Percentiles rank a stretch among this genome's conserved stretches.
These are phyloP conservation scores for Blastocystis sp. DNA, from an alignment of 352 stramenopile genomes.

Conservation along the genomic window DNA sequence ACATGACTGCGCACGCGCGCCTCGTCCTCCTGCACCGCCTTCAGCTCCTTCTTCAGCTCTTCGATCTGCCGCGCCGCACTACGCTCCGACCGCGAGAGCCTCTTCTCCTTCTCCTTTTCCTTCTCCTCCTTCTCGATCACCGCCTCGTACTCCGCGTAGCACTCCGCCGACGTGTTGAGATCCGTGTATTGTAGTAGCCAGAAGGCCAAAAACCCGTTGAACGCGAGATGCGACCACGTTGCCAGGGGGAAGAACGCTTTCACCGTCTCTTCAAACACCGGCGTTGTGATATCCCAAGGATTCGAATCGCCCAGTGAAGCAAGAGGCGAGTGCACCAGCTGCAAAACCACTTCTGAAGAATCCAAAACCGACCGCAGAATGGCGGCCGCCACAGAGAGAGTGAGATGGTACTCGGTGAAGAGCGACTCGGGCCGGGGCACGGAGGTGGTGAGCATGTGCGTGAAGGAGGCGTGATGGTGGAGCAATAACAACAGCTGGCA, in stretches of 20 bases:
- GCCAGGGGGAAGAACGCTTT: neutral
- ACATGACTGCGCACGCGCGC: neutral
- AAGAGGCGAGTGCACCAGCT: neutral
- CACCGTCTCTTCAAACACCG: slow-evolving; percentile 10
- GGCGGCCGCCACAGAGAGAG: neutral
- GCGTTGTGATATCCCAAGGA: neutral
- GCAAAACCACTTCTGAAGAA: neutral
- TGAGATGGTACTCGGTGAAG: slow-evolving; percentile 33
- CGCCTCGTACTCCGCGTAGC: slow-evolving; percentile 1
- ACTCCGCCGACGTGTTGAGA: neutral
- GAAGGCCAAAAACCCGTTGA: slow-evolving; percentile 7
- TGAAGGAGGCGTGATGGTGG: slow-evolving; percentile 1
- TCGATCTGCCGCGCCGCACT: neutral
- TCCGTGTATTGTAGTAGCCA: slow-evolving; percentile 26
- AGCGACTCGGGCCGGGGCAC: neutral
- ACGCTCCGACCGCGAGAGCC: neutral
- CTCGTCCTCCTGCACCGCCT: slow-evolving; percentile 19
- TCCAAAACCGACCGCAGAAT: neutral
- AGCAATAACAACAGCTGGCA: slow-evolving; percentile 39
- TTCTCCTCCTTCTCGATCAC: neutral
- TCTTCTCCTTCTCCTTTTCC: slow-evolving; percentile 15
- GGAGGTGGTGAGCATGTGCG: neutral
- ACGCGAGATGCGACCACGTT: slow-evolving; percentile 16
- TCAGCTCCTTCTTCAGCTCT: neutral
- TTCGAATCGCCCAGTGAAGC: neutral